Percentiles rank a stretch among this genome's conserved stretches.
phyloP scores from a whole-genome alignment of 2,329 filamentous ascomycete genomes.

The Fusarium torulosum region DNA sequence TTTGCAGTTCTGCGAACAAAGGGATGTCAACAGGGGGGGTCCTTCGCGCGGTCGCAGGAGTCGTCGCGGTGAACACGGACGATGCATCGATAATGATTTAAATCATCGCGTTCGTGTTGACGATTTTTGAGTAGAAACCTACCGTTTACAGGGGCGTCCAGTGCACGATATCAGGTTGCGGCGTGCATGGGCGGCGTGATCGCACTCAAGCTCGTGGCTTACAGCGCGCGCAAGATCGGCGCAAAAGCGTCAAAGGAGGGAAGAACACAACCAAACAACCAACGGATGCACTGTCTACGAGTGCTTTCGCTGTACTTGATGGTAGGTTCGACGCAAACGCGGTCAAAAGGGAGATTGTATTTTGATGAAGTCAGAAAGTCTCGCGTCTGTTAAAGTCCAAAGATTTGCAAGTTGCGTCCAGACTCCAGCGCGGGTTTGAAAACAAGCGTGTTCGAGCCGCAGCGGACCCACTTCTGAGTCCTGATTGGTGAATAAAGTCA shows the following conservation, averaged over 20 bases:
- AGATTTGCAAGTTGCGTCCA: background rate
- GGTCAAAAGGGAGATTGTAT: conserved; percentile 27
- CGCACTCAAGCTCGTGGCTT: conserved; percentile 44
- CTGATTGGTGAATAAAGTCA: conserved; percentile 24
- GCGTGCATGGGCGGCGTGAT: conserved; percentile 47
- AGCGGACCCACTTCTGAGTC: conserved; percentile 2
- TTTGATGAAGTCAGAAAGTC: conserved; percentile 34
- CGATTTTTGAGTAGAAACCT: conserved; percentile 25
- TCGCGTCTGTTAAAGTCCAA: conserved; percentile 44
- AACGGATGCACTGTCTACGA: conserved; percentile 11
- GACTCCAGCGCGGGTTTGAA: background rate
- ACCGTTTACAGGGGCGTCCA: conserved; percentile 41
- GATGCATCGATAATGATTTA: conserved; percentile 1
- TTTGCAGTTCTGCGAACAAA: conserved; percentile 31
- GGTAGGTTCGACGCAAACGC: conserved; percentile 27
- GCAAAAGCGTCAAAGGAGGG: conserved; percentile 27
- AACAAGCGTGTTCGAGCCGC: conserved; percentile 25
- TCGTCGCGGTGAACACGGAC: conserved; percentile 1
- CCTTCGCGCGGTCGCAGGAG: conserved; percentile 6
- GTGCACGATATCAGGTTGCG: conserved; percentile 45
- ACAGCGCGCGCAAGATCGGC: conserved; percentile 41
- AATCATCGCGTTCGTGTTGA: conserved; percentile 1
- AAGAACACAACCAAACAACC: conserved; percentile 12
- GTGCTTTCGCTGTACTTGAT: conserved; percentile 16
- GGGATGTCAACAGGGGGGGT: conserved; percentile 37